Evolutionary conservation across 345 rosid species (phyloP), one percentile per base, ranked within the genome.

Genomic region (Aquilaria sinensis): DNA sequence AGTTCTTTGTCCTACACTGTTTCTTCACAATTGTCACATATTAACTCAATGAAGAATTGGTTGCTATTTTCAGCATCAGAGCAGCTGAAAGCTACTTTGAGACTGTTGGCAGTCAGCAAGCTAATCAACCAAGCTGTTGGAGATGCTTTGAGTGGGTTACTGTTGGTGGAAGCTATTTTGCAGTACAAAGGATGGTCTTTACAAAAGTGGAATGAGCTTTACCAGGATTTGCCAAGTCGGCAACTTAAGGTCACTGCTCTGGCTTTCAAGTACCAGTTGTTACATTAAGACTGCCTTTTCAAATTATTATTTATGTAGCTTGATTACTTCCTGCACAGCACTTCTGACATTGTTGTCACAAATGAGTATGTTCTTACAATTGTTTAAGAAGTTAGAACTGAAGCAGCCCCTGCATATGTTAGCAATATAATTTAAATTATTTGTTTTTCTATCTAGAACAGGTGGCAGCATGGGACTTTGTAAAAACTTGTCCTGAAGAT

Each of bases 61-160:
- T 15, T 30, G 30, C 9, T 47, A 43, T 67, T 68, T 57, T 66
- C 80, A 85, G 92, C 83, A 58, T 90, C 96, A 4, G 88, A 86
- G 70, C 78, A 70, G 77, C 85, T 80, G 50, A 90, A 81, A 56
- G 97, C 93, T 67, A 86, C 79, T 69, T 62, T 76, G 72, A 85
- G 97, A 74, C 75, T 94, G 48, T 70, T 90, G 70, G 94, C 93
- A 1, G 87, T 81, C 55, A 85, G 96, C 77, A 86, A 83, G 56
- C 71, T 90, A 77, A 81, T 94, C 73, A 88, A 94, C 82, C 97
- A 94, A 80, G 97, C 99, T 33, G 89, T 81, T 70, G 99, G 99
- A 65, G 99, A 94, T 57, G 96, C 99, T 69, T 59, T 94, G 75
- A 88, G 99, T 62, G 86, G 81, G 57, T 60, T 94, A 83, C 92